Evolutionary conservation across 2,329 filamentous ascomycete genomes (phyloP), one percentile per base, ranked within the genome.

Genomic region (Cytospora mali): DNA sequence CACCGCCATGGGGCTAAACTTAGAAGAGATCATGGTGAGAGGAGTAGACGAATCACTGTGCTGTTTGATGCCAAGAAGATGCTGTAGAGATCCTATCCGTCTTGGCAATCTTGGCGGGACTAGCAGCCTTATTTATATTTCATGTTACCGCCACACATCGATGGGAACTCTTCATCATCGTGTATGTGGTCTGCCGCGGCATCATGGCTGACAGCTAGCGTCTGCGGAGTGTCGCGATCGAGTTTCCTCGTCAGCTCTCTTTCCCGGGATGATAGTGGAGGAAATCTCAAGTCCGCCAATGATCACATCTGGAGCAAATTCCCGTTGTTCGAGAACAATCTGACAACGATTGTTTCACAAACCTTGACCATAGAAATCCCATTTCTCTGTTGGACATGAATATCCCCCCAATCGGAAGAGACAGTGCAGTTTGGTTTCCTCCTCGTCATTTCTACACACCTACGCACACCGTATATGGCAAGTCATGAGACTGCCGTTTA

Each of bases 201-300:
- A 39, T 48, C 33, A 46, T 16, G 6, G 33, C 29, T 46, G 50
- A n/a, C 16, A 16, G 3, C 2, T 31, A n/a, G 27, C 28, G 50
- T 33, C 6, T n/a, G 11, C 39, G 50, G 50, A 54, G 23, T 9
- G 33, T n/a, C n/a, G 35, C 25, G n/a, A 1, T 48, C 13, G 13
- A 48, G 9, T 29, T 48, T 10, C 57, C 31, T 39, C 27, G 14
- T 54, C 27, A 33, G 50, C 49, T 13, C n/a, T 46, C 13, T 11
- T 50, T 18, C 27, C 58, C 50, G 29, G 11, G 10, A 48, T 16
- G 31, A 16, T 18, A 25, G 27, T 39, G 58, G 39, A 60, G 48
- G 27, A 46, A n/a, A 60, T 33, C 21, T 54, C 21, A 54, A 48
- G 42, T 60, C 58, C 58, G 46, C 58, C 58, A 60, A 60, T 60